Evolutionary conservation across 164 flowering plant genomes (phyloP), one percentile per base, ranked within the genome.

Genomic region (Dillenia suffruticosa): DNA sequence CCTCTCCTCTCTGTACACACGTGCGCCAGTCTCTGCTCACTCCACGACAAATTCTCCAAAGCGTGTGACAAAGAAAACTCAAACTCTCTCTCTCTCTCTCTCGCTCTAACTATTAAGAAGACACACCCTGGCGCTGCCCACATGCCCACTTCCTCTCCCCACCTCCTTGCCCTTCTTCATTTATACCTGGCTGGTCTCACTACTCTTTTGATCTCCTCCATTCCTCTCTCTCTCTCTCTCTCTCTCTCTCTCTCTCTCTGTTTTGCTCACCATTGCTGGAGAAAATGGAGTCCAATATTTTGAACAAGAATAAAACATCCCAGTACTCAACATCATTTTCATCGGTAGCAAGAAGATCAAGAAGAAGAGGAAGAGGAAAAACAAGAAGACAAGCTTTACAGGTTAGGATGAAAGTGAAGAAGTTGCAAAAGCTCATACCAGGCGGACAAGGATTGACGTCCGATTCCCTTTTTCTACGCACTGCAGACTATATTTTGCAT

Each of bases 401-500:
- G 56, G 65, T 79, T 14, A 19, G 70, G 13, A 57, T 63, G 81
- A 84, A 81, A 77, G 79, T 86, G 43, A 77, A 59, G 76, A 81
- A 74, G 77, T 66, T 86, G 64, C 82, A 75, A 67, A 75, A 46
- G 71, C 69, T 89, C 10, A 70, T 89, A 7, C 92, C 92, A 8
- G 96, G 92, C 24, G 90, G 90, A 11, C 17, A 49, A 61, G 81
- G 76, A 22, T 44, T 89, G 65, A 63, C 69, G n/a, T 76, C 88
- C 8, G 92, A 83, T 53, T 61, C 56, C 22, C 87, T 89, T 9
- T 79, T 84, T 49, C 63, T 76, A 9, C 66, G 54, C 15, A 86
- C 90, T 0, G 96, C 96, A 0, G 70, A 84, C 57, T 84, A 89
- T 62, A 89, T 89, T 22, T 62, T 86, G 82, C 83, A 72, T 51